A percentile compares a stretch with the other conserved stretches of the same genome.
Evolutionary conservation across 2,329 filamentous ascomycete genomes (phyloP).

Genomic region (Monosporascus sp.): DNA sequence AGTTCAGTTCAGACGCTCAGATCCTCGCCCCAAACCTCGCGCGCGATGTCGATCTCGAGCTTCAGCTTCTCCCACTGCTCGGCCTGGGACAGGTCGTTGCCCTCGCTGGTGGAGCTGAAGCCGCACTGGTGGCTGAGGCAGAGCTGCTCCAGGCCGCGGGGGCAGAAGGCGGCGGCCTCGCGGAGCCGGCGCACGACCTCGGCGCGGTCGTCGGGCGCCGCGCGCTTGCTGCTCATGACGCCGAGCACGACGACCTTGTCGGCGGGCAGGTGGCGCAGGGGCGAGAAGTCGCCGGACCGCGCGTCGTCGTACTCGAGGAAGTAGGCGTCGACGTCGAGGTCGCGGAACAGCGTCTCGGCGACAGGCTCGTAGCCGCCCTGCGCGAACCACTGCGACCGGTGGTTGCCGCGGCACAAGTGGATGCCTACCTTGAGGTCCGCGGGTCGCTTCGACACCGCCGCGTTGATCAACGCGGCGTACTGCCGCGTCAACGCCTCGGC

Average conservation of each 20-base stretch:
- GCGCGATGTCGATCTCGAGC: constrained; percentile 51
- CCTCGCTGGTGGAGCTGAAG: constrained; percentile 51
- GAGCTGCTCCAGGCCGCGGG: constrained; percentile 48
- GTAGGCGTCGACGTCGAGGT: constrained; percentile 52
- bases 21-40: constrained; percentile 50
- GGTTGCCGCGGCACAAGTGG: constrained; percentile 53
- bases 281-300: constrained; percentile 49
- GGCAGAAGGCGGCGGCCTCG: constrained; percentile 42
- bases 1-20: constrained; percentile 14
- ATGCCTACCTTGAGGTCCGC: constrained; percentile 51
- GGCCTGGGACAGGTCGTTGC: constrained; percentile 50
- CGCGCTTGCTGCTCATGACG: constrained; percentile 52
- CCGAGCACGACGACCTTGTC: constrained; percentile 52
- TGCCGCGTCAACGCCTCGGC: constrained; percentile 42
- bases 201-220: constrained; percentile 46
- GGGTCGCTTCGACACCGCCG: constrained; percentile 45
- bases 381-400: constrained; percentile 52
- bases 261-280: constrained; percentile 47
- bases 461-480: constrained; percentile 51
- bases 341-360: constrained; percentile 51
- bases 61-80: constrained; percentile 54
- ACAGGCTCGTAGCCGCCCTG: constrained; percentile 54
- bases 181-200: constrained; percentile 33
- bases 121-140: constrained; percentile 54
- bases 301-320: constrained; percentile 57